Percentiles rank a stretch among this genome's conserved stretches.
Conservation (phyloP, 2,329 filamentous ascomycete genomes). For the Emergomyces pasteurianus region DNA sequence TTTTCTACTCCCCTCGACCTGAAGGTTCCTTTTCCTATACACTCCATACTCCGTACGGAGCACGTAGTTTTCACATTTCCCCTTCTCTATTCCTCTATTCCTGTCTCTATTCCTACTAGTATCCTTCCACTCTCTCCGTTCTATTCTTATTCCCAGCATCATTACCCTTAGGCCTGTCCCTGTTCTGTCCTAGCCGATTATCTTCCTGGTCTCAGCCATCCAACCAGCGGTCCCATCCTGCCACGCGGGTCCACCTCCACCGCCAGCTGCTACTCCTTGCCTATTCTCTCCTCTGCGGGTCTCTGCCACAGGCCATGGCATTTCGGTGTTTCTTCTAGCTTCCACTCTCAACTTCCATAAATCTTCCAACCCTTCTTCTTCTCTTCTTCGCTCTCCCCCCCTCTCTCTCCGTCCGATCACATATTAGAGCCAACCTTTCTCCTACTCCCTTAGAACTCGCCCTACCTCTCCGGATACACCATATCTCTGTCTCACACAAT, state of each 20-base stretch:
- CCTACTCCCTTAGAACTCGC: too few relatives aligned
- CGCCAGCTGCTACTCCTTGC: background rate
- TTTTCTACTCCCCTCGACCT: background rate
- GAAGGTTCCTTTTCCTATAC: background rate
- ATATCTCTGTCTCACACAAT: background rate
- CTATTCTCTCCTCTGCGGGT: background rate
- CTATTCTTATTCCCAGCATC: background rate
- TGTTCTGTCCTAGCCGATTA: background rate
- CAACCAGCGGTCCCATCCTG: background rate
- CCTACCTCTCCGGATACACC: too few relatives aligned
- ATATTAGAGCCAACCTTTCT: too few relatives aligned
- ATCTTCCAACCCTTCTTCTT: too few relatives aligned
- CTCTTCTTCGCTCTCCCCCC: background rate
- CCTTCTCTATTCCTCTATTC: background rate
- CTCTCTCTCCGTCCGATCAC: too few relatives aligned
- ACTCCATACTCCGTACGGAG: too few relatives aligned
- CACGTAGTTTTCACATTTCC: background rate
- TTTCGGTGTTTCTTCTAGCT: background rate
- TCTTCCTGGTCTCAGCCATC: background rate
- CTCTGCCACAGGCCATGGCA: background rate
- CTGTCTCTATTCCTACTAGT: too few relatives aligned
- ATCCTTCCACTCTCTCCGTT: background rate
- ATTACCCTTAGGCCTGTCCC: background rate
- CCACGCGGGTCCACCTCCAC: background rate
- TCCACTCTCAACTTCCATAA: background rate